phyloP scores from a whole-genome alignment of 2,329 filamentous ascomycete species.

The Xylariales sp. region DNA sequence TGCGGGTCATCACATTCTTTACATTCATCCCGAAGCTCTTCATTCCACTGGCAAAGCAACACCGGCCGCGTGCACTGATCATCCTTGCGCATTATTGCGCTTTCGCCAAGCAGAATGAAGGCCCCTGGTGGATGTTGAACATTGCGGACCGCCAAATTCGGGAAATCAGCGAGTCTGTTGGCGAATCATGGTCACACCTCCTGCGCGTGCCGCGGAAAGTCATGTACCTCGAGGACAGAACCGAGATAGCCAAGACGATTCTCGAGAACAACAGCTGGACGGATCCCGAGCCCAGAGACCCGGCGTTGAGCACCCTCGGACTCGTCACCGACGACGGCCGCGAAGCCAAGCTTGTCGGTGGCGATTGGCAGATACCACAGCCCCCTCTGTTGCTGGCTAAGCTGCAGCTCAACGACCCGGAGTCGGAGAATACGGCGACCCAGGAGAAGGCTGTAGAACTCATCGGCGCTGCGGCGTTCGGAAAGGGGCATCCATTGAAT shows the following conservation, averaged over 20 bases:
- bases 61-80: constrained; percentile 42
- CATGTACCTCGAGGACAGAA: constrained; percentile 25
- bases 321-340: constrained; percentile 14
- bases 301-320: constrained; percentile 12
- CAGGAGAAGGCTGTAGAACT: no score
- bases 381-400: constrained; percentile 1
- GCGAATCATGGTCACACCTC: constrained; percentile 34
- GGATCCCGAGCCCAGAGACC: constrained; percentile 22
- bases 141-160: constrained; percentile 41
- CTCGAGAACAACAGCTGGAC: constrained; percentile 41
- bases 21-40: constrained; percentile 44
- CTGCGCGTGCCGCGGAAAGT: constrained; percentile 38
- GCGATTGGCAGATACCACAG: background rate
- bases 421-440: no score
- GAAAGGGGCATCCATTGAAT: background rate
- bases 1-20: constrained; percentile 49
- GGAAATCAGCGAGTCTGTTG: constrained; percentile 37
- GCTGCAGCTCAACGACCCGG: background rate
- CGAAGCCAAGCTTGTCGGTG: background rate
- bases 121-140: constrained; percentile 47
- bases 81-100: constrained; percentile 49
- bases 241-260: constrained; percentile 36
- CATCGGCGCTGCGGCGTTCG: no score
- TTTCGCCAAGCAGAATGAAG: constrained; percentile 40
- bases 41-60: constrained; percentile 36